These are phyloP conservation scores for Solanum ahanhuiri DNA, from an alignment of 257 asterid species.

Conservation along the genomic window DNA sequence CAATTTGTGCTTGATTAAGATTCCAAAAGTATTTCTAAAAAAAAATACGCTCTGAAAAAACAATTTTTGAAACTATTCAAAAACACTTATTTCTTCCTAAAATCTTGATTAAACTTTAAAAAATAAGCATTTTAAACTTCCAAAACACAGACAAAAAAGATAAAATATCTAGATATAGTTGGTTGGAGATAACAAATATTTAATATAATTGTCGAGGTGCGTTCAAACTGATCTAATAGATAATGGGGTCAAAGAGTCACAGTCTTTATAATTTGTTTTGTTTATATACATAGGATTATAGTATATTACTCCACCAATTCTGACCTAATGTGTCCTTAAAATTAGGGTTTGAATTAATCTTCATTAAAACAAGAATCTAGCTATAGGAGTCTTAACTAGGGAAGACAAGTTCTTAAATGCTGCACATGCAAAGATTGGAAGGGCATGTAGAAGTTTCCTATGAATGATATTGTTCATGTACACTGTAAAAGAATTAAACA, in stretches of 20 bases:
- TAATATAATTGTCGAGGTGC: background rate
- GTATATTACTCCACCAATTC: background rate
- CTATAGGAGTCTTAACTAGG: background rate
- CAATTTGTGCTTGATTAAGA: background rate
- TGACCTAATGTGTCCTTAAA: background rate
- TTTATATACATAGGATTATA: background rate
- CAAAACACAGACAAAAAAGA: background rate
- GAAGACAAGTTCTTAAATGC: slow-evolving; percentile 1
- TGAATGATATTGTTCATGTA: background rate
- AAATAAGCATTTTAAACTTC: background rate
- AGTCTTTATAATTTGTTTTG: background rate
- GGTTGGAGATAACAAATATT: background rate
- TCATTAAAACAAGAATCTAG: background rate
- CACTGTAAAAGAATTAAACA: background rate
- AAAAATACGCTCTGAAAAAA: background rate
- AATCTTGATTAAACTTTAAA: background rate
- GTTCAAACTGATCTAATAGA: background rate
- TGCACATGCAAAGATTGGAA: background rate
- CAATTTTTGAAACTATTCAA: background rate
- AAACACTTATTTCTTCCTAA: background rate
- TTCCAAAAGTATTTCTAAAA: background rate
- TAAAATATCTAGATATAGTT: background rate
- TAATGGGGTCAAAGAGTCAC: background rate
- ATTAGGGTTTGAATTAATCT: background rate
- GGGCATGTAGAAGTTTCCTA: background rate